A percentile compares a stretch with the other conserved stretches of the same genome.
Conservation (phyloP, 106 monocot genomes). For the Dendrobium nobile region DNA sequence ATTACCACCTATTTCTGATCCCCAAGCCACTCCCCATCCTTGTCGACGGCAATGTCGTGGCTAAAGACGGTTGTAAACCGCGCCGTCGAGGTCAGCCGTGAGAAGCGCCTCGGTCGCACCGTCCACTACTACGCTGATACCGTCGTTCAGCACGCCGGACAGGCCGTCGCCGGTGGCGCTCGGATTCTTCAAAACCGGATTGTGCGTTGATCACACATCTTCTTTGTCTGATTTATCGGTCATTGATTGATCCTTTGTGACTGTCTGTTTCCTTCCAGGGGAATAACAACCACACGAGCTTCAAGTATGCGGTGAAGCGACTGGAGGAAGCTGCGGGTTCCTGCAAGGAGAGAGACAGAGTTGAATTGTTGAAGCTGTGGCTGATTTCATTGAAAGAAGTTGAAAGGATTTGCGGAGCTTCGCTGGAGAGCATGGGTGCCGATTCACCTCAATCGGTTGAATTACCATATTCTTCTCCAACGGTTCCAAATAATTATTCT, state of each 20-base stretch:
- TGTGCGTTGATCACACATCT: constrained; percentile 14
- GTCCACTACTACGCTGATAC: constrained; percentile 70
- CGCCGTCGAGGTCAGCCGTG: constrained; percentile 68
- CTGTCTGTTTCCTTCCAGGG: constrained; percentile 6
- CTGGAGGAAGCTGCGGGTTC: constrained; percentile 51
- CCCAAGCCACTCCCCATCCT: not conserved
- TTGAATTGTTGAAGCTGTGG: constrained; percentile 42
- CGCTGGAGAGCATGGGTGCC: not conserved
- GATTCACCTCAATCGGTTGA: not conserved
- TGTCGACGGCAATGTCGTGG: constrained; percentile 55
- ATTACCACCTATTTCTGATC: not conserved
- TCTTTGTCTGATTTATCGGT: not conserved
- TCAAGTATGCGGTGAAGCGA: constrained; percentile 27
- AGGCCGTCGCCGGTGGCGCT: constrained; percentile 75
- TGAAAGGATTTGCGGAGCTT: not conserved
- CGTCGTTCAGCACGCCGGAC: constrained; percentile 81
- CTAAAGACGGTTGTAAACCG: constrained; percentile 55
- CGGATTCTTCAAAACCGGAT: constrained; percentile 58
- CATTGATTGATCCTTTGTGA: not conserved
- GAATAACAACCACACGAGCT: constrained; percentile 21
- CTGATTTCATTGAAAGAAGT: constrained; percentile 39
- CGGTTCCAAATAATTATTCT: not conserved
- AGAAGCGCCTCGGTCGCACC: constrained; percentile 61
- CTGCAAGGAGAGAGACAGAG: constrained; percentile 41
- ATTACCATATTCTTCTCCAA: not conserved